Evolutionary conservation across 2,329 filamentous ascomycete genomes (phyloP), one percentile per base, ranked within the genome.

Genomic region (Pezicula radicicola): DNA sequence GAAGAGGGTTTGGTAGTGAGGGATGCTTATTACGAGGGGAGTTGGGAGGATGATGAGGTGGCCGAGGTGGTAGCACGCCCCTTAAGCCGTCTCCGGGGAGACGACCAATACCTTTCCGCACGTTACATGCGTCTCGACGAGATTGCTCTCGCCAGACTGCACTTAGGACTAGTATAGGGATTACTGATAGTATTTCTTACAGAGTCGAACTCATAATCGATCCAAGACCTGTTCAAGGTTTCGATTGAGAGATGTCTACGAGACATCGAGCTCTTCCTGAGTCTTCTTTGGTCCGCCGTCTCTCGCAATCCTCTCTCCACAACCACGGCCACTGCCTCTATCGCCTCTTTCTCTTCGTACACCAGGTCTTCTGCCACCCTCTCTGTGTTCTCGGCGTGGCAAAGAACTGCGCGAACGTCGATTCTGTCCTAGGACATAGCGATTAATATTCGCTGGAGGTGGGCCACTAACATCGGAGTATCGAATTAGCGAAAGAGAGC

Each of bases 191-290:
- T n/a, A n/a, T n/a, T n/a, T n/a, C n/a, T n/a, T n/a, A n/a, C n/a
- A n/a, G n/a, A n/a, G n/a, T n/a, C n/a, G n/a, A n/a, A n/a, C n/a
- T n/a, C n/a, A n/a, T n/a, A n/a, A n/a, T n/a, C n/a, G n/a, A n/a
- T n/a, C n/a, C n/a, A n/a, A n/a, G n/a, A n/a, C n/a, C n/a, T n/a
- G n/a, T n/a, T n/a, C n/a, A n/a, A n/a, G n/a, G n/a, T n/a, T n/a
- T n/a, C n/a, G n/a, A n/a, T n/a, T n/a, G n/a, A n/a, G n/a, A n/a
- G n/a, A n/a, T n/a, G n/a, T n/a, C n/a, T n/a, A n/a, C n/a, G n/a
- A n/a, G n/a, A n/a, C 90, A 68, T 97, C 92, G 39, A 97, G 77
- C 68, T 97, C 90, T 63, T 96, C 89, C 60, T 91, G 88, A 0
- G 92, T 96, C 80, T 96, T 96, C 71, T 84, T 87, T 2, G 84